Evolutionary conservation across 129 eudicot species (phyloP), one percentile per base, ranked within the genome.

Genomic region (Dittrichia graveolens): DNA sequence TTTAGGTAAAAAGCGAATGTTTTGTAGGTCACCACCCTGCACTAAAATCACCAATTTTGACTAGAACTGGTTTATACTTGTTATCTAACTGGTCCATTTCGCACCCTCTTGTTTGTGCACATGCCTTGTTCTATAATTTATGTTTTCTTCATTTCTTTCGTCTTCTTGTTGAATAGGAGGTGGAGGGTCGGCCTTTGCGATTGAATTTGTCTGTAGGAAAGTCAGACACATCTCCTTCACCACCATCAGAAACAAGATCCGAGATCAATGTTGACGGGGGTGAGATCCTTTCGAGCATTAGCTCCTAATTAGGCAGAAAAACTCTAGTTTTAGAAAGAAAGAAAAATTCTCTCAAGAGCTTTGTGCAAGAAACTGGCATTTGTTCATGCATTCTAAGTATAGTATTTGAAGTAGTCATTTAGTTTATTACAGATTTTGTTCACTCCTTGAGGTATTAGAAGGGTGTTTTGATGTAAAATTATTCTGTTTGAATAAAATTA

Each of bases 131-230:
- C n/a, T n/a, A n/a, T n/a, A n/a, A n/a, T n/a, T n/a, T n/a, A 19
- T 8, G 4, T n/a, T 19, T 16, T 63, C 42, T 57, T 41, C 3
- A 46, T 7, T 54, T 40, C 18, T 8, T 3, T 49, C 0, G 10
- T 37, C 39, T 4, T 44, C 37, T 49, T 37, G 73, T 50, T 59
- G 67, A 64, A 16, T 39, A 92, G 97, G 96, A 84, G 65, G 68
- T 88, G 54, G 94, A 92, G 74, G 97, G 97, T 3, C 82, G 98
- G 54, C 88, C 91, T 42, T 63, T 92, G 67, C 82, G 91, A 75
- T 61, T 92, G 75, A 83, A 89, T 24, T 43, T 89, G 77, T 95
- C 96, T 8, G 87, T 72, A 62, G 85, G 83, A 49, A 80, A 74
- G 79, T 79, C 83, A 31, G 67, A 76, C 1, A 55, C 47, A 3